phyloP scores from a whole-genome alignment of 1,139 yeast genomes.

The Magnusiomyces ingens region DNA sequence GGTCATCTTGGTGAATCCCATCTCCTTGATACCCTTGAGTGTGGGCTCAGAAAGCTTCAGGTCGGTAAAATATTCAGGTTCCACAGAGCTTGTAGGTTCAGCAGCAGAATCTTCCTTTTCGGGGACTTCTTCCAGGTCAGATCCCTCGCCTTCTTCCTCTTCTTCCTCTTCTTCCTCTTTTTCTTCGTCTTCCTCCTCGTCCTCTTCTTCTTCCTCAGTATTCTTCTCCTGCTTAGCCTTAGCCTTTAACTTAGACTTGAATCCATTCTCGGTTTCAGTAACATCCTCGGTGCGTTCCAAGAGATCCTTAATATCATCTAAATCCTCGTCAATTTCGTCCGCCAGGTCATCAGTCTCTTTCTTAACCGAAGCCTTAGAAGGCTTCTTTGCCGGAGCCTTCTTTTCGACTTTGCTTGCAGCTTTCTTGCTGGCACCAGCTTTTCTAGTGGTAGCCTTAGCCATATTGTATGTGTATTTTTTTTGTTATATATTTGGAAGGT shows the following conservation, averaged over 20 bases:
- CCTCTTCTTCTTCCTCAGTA: constrained; percentile 19
- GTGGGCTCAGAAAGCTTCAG: constrained; percentile 79
- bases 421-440: constrained; percentile 5
- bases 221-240: constrained; percentile 11
- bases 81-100: constrained; percentile 15
- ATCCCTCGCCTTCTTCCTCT: constrained; percentile 20
- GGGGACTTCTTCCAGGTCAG: constrained; percentile 20
- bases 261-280: background rate
- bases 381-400: constrained; percentile 5
- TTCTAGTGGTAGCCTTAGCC: constrained; percentile 3
- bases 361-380: constrained; percentile 19
- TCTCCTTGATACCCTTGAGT: constrained; percentile 63
- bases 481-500: background rate
- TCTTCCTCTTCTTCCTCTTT: constrained; percentile 19
- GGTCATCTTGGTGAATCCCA: constrained; percentile 91
- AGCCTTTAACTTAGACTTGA: constrained; percentile 2
- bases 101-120: constrained; percentile 20
- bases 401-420: constrained; percentile 3
- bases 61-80: constrained; percentile 38
- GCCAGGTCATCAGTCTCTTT: constrained; percentile 22
- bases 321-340: constrained; percentile 25
- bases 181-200: constrained; percentile 22
- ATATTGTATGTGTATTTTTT: background rate
- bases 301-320: constrained; percentile 22
- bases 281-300: constrained; percentile 16